Percentiles rank a stretch among this genome's conserved stretches.
These are phyloP conservation scores for Tuber aestivum DNA, from an alignment of 495 filamentous ascomycete genomes.

Conservation along the genomic window DNA sequence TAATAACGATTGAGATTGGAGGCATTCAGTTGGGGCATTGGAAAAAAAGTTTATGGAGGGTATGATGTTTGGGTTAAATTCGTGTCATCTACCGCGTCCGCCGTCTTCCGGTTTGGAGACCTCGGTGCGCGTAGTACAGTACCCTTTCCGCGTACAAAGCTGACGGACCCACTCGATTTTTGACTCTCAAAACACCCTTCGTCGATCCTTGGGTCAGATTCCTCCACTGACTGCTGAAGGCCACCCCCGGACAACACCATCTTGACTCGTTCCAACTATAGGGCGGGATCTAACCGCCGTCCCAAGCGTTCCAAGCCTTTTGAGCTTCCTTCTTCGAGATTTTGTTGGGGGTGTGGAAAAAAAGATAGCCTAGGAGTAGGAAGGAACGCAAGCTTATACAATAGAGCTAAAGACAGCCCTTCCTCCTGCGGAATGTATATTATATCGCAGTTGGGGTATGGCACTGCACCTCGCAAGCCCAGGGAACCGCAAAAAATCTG, in stretches of 20 bases:
- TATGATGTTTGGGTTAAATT: not conserved
- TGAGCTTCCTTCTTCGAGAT: not conserved
- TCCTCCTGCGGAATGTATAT: not conserved
- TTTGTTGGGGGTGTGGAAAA: not conserved
- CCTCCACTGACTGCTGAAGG: not conserved
- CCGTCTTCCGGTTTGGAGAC: too few relatives aligned
- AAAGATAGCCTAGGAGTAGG: not conserved
- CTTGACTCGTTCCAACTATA: not conserved
- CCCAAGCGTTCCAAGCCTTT: not conserved
- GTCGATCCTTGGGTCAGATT: not conserved
- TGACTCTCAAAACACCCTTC: too few relatives aligned
- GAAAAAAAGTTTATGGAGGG: not conserved
- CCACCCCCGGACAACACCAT: not conserved
- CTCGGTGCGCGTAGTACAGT: too few relatives aligned
- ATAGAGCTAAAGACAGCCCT: not conserved
- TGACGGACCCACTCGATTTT: not conserved
- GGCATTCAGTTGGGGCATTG: not conserved
- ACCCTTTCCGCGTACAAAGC: too few relatives aligned
- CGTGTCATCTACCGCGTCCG: not conserved
- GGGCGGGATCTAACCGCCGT: too few relatives aligned
- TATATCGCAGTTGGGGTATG: not conserved
- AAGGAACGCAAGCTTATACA: not conserved
- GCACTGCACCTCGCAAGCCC: not conserved
- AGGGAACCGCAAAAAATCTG: too few relatives aligned
- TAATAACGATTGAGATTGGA: not conserved